phyloP scores from a whole-genome alignment of 139 green algal genomes.

The Chloropicon primus region DNA sequence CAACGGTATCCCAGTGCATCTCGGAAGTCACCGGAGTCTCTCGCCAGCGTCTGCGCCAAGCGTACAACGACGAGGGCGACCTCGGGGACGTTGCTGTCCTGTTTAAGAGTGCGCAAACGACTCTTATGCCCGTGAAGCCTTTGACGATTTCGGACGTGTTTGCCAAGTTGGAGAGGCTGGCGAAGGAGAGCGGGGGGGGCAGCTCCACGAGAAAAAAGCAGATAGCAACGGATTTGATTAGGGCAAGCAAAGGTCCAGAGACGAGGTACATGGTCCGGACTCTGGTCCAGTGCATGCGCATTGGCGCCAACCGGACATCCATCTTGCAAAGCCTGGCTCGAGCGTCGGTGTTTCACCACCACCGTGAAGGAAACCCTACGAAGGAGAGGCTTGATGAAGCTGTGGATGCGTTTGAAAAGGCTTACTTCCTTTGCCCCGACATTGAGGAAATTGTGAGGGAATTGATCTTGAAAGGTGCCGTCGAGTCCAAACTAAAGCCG shows the following conservation, averaged over 20 bases:
- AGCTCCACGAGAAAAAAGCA: slow-evolving; percentile 8
- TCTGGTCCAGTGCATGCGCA: slow-evolving; percentile 58
- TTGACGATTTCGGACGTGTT: slow-evolving; percentile 53
- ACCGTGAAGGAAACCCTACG: slow-evolving; percentile 12
- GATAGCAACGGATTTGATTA: not conserved
- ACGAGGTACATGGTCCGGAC: slow-evolving; percentile 57
- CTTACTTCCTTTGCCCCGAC: not conserved
- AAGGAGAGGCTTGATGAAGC: not conserved
- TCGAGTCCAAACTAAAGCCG: not conserved
- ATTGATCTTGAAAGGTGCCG: not conserved
- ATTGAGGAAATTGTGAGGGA: not conserved
- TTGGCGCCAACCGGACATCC: slow-evolving; percentile 69
- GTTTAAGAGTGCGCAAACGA: slow-evolving; percentile 21
- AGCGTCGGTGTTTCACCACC: slow-evolving; percentile 43
- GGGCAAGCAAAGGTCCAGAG: not conserved
- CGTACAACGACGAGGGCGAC: not conserved
- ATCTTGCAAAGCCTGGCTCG: slow-evolving; percentile 56
- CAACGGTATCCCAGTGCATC: not conserved
- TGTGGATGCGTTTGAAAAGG: slow-evolving; percentile 1
- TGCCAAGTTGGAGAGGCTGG: slow-evolving; percentile 16
- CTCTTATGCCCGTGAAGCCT: slow-evolving; percentile 36
- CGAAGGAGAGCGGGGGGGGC: slow-evolving; percentile 9
- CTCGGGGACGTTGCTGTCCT: not conserved
- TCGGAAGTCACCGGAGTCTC: not conserved
- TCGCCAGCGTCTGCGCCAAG: not conserved